These are phyloP conservation scores for Fusarium odoratissimum DNA, from an alignment of 2,329 filamentous ascomycete species.

Conservation along the genomic window DNA sequence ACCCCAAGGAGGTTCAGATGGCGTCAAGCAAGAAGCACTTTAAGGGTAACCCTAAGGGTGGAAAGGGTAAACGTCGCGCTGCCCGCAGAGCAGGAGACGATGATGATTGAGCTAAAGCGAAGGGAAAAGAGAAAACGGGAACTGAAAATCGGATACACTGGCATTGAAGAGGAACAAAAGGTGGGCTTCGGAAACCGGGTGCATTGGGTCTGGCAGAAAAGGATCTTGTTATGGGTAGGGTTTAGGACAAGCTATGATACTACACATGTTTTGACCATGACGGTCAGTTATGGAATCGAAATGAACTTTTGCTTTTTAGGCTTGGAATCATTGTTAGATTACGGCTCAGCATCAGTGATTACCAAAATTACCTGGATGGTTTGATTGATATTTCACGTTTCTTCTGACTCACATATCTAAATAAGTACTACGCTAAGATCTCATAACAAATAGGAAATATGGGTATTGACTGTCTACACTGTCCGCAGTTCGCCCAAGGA, in stretches of 20 bases:
- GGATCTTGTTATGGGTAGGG: slow-evolving; percentile 31
- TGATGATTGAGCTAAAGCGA: slow-evolving; percentile 50
- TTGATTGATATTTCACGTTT: background rate
- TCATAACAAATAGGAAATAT: slow-evolving; percentile 42
- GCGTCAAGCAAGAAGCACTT: slow-evolving; percentile 90
- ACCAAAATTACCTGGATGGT: background rate
- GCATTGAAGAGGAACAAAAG: slow-evolving; percentile 52
- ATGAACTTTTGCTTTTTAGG: slow-evolving; percentile 34
- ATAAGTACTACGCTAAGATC: slow-evolving; percentile 7
- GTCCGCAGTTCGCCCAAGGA: slow-evolving; percentile 42
- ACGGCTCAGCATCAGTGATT: background rate
- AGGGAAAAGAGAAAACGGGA: slow-evolving; percentile 53
- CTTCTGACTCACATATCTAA: slow-evolving; percentile 13
- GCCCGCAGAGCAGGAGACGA: slow-evolving; percentile 33
- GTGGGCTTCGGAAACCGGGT: slow-evolving; percentile 61
- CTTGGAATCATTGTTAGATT: background rate
- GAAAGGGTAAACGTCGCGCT: slow-evolving; percentile 61
- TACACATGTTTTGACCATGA: slow-evolving; percentile 27
- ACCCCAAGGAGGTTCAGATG: slow-evolving; percentile 78
- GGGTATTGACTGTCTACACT: slow-evolving; percentile 48
- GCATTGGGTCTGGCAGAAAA: slow-evolving; percentile 35
- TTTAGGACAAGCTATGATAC: slow-evolving; percentile 32
- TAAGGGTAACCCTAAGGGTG: slow-evolving; percentile 77
- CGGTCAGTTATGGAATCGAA: slow-evolving; percentile 32
- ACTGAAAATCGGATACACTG: slow-evolving; percentile 57